Evolutionary conservation across 2,329 filamentous ascomycete genomes (phyloP), one percentile per base, ranked within the genome.

Genomic region (Ophidiomyces ophidiicola): DNA sequence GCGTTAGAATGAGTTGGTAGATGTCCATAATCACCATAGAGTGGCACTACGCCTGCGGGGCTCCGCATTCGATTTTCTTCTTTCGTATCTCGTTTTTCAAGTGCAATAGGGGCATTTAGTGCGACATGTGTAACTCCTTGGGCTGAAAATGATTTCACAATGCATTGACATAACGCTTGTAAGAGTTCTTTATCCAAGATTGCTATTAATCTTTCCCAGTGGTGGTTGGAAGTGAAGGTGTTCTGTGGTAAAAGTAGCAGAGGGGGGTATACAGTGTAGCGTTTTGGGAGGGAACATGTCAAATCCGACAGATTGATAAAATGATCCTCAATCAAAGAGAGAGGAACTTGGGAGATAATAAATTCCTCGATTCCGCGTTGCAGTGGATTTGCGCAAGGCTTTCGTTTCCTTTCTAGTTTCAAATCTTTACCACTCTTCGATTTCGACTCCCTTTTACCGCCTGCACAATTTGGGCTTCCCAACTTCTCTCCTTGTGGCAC

Each of bases 21-120:
- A 0, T 74, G 69, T 0, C 84, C 84, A 56, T 93, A 94, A 54
- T 80, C 67, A 15, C 86, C 86, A 54, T 78, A 64, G 0, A 94
- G 63, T 14, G 80, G 78, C 2, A 70, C 68, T 20, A 94, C 67
- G 12, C 78, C 72, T 29, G 68, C 72, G 0, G 88, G 88, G 34
- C 76, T 78, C 31, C 87, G 75, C 42, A 92, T 68, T 10, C 80
- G 62, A 54, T 93, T 94, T 48, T 79, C 72, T 12, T 53, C 49
- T 3, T 56, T 53, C n/a, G 53, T 52, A 14, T 52, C 42, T 0
- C 44, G 29, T 36, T 51, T 49, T 5, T 45, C 54, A 32, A 48
- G 46, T 1, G 66, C 64, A 17, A 78, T 78, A 0, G 73, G 71
- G 2, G 69, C 68, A 50, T 75, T 78, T 39, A 72, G 55, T 0